phyloP scores from a whole-genome alignment of 495 filamentous ascomycete species.

The Letharia lupina region DNA sequence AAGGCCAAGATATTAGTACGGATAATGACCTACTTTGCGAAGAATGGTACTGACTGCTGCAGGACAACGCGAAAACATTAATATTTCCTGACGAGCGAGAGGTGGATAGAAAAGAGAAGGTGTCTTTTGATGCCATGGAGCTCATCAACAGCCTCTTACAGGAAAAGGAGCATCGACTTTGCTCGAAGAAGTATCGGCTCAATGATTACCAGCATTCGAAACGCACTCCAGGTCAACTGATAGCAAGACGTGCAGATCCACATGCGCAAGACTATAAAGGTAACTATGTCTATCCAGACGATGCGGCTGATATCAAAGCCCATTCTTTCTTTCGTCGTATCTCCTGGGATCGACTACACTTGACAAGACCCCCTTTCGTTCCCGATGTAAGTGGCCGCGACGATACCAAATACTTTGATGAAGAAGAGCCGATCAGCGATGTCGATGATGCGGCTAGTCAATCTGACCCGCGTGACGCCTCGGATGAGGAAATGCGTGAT shows the following conservation, averaged over 20 bases:
- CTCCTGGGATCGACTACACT: conserved; percentile 60
- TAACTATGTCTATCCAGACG: conserved; percentile 65
- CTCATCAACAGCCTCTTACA: conserved; percentile 69
- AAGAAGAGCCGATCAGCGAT: conserved; percentile 58
- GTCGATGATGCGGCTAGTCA: conserved; percentile 29
- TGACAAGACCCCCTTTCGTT: conserved; percentile 63
- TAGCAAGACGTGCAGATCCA: conserved; percentile 30
- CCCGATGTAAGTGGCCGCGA: conserved; percentile 61
- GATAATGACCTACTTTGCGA: not conserved
- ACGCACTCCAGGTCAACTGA: conserved; percentile 22
- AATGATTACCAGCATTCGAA: conserved; percentile 44
- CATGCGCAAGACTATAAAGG: conserved; percentile 33
- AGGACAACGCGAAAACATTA: conserved; percentile 46
- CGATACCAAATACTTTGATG: conserved; percentile 86
- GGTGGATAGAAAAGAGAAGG: conserved; percentile 25
- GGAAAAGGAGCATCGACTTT: conserved; percentile 67
- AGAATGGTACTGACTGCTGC: conserved; percentile 20
- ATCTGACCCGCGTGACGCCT: not conserved
- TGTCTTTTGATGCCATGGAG: conserved; percentile 53
- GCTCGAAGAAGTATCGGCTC: conserved; percentile 57
- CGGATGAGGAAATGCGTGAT: not conserved
- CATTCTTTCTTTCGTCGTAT: conserved; percentile 66
- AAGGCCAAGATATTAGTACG: conserved; percentile 72
- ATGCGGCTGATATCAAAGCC: conserved; percentile 68
- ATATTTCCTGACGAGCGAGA: conserved; percentile 47